Base-by-base conservation (phyloP, 139 green algal genomes). In the Chlamydomonas asymmetrica region DNA sequence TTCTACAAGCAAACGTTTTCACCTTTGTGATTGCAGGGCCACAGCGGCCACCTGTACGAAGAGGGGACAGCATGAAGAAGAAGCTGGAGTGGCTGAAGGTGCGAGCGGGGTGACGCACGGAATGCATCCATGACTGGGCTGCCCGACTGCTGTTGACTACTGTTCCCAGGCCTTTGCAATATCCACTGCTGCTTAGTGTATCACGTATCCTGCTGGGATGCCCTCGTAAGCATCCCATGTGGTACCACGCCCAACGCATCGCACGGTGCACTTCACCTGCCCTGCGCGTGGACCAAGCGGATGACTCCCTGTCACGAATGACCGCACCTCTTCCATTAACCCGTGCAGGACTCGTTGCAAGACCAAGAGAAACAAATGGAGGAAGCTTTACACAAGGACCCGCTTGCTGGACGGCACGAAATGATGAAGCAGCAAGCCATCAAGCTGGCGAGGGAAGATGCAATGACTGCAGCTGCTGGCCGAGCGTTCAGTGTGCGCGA, bases 371-470 rank as follows among this genome's bases (percentile, higher is more conserved):
- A 63, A 5, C 16, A 64, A 13, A 56, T 82, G 27, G 69, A 82
- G 40, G 77, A 78, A 13, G 77, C 77, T 0, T 43, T 82, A 9
- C 37, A 62, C 4, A 82, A 78, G 63, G 77, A 82, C 64, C 77
- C 77, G 0, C 29, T 75, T 20, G 77, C 77, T 27, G 77, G 77
- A 39, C 66, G 76, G 25, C 77, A 82, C 54, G 77, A 82, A 34
- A 74, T 82, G 9, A 43, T 65, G 5, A 39, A 54, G 38, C 77
- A 82, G 52, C 52, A 74, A 37, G 35, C 39, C 1, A 34, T 66
- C 0, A 73, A 73, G 54, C 22, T 76, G 27, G 74, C 45, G 2
- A 40, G 43, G 54, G 25, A 40, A 27, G 34, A 25, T 35, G 50
- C 22, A 2, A 2, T 5, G 2, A 48, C 7, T 48, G 34, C 18